Evolutionary conservation across 2,329 filamentous ascomycete species (phyloP).

Genomic region (Podosphaera leucotricha): DNA sequence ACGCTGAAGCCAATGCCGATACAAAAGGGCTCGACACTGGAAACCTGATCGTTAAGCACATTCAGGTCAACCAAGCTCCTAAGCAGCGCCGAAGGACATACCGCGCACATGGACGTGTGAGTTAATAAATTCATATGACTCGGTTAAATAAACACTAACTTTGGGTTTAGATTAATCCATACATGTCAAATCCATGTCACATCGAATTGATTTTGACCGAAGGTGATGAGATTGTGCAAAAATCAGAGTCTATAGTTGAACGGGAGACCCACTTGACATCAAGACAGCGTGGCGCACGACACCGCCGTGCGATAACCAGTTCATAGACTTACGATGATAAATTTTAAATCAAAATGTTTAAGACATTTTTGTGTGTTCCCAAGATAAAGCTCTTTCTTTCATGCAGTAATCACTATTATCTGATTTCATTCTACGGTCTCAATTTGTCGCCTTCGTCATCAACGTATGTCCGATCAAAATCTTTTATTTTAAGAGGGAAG

Average conservation of each 20-base stretch:
- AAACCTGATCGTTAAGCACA: constrained; percentile 98
- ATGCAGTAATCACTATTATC: no score
- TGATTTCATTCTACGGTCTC: no score
- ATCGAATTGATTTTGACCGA: constrained; percentile 99
- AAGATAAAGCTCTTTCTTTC: no score
- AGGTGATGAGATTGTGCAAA: constrained; percentile 85
- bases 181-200: constrained; percentile 99
- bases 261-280: constrained; percentile 51
- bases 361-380: no score
- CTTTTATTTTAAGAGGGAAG: no score
- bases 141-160: constrained; percentile 1
- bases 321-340: constrained; percentile 22
- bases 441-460: no score
- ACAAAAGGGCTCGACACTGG: constrained; percentile 93
- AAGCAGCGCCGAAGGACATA: constrained; percentile 99
- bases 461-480: no score
- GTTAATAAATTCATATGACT: constrained; percentile 24
- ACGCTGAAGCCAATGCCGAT: constrained; percentile 91
- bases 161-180: constrained; percentile 73
- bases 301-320: constrained; percentile 40
- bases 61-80: constrained; percentile 99
- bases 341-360: no score
- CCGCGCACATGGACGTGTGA: constrained; percentile 98
- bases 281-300: constrained; percentile 65
- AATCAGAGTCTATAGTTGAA: constrained; percentile 46